These are phyloP conservation scores for Phylloboletellus chloephorus DNA, from an alignment of 1,284 basidiomycete species.

Conservation along the genomic window DNA sequence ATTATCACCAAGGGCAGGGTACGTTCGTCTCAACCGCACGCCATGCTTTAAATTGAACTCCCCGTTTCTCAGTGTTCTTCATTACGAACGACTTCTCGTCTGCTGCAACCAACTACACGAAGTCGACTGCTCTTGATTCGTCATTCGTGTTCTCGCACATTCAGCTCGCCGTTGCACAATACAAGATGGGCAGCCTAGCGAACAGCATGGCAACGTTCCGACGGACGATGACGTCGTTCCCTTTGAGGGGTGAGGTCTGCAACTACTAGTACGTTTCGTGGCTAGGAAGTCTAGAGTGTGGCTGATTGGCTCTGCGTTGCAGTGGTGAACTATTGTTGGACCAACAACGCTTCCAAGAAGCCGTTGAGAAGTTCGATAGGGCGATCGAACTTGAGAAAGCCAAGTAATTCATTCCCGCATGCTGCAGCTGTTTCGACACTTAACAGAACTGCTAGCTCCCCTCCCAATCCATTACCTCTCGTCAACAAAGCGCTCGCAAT, in stretches of 20 bases:
- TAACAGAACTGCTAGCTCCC: slow-evolving; percentile 36
- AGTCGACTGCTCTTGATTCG: slow-evolving; percentile 80
- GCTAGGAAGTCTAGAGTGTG: neutral
- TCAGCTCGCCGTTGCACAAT: slow-evolving; percentile 95
- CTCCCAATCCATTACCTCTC: slow-evolving; percentile 85
- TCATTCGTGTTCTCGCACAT: slow-evolving; percentile 93
- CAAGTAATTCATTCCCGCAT: slow-evolving; percentile 44
- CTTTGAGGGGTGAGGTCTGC: slow-evolving; percentile 76
- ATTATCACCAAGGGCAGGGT: slow-evolving; percentile 98
- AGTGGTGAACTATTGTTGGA: slow-evolving; percentile 95
- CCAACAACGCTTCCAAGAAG: slow-evolving; percentile 86
- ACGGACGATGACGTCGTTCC: slow-evolving; percentile 75
- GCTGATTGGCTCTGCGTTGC: slow-evolving; percentile 14
- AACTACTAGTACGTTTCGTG: slow-evolving; percentile 78
- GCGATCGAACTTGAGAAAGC: slow-evolving; percentile 85
- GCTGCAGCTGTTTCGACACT: slow-evolving; percentile 3
- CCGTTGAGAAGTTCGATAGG: slow-evolving; percentile 92
- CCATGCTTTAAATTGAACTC: slow-evolving; percentile 5
- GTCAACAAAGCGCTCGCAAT: slow-evolving; percentile 97
- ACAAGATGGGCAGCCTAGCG: slow-evolving; percentile 79
- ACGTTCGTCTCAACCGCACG: slow-evolving; percentile 14
- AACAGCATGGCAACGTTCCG: slow-evolving; percentile 90
- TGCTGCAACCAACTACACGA: slow-evolving; percentile 87
- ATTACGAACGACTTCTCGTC: slow-evolving; percentile 88
- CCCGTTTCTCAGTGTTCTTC: slow-evolving; percentile 70